phyloP scores from a whole-genome alignment of 345 rosid species.

The Populus nigra region DNA sequence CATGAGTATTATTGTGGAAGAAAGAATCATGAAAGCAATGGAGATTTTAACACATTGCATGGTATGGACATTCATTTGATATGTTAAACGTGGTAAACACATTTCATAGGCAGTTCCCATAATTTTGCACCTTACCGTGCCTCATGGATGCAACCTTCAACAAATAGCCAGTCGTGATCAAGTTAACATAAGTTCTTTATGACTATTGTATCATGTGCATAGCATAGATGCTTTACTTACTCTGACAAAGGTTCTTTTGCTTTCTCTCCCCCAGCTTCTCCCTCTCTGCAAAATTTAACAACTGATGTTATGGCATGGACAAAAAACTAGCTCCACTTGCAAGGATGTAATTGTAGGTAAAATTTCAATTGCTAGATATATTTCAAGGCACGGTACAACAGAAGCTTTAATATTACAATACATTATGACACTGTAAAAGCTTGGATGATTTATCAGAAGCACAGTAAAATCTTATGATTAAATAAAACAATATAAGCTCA shows the following conservation, averaged over 20 bases:
- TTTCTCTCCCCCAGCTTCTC: constrained; percentile 25
- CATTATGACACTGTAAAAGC: neutral
- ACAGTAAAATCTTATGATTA: neutral
- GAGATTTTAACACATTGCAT: neutral
- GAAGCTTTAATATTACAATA: neutral
- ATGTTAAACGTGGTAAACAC: neutral
- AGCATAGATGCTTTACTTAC: constrained; percentile 32
- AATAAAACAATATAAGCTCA: neutral
- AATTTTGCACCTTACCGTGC: neutral
- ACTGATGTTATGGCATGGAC: neutral
- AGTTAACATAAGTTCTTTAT: neutral
- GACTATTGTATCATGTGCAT: neutral
- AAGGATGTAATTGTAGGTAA: neutral
- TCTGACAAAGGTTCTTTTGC: constrained; percentile 33
- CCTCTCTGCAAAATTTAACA: constrained; percentile 29
- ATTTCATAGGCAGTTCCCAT: neutral
- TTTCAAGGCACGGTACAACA: neutral
- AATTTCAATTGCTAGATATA: neutral
- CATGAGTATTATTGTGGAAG: neutral
- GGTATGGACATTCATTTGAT: neutral
- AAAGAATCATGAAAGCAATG: neutral
- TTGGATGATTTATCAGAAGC: neutral
- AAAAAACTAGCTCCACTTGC: neutral
- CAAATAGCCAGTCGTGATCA: neutral
- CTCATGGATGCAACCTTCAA: neutral